phyloP scores from a whole-genome alignment of 2,329 filamentous ascomycete species.

The Cercospora berteroae region DNA sequence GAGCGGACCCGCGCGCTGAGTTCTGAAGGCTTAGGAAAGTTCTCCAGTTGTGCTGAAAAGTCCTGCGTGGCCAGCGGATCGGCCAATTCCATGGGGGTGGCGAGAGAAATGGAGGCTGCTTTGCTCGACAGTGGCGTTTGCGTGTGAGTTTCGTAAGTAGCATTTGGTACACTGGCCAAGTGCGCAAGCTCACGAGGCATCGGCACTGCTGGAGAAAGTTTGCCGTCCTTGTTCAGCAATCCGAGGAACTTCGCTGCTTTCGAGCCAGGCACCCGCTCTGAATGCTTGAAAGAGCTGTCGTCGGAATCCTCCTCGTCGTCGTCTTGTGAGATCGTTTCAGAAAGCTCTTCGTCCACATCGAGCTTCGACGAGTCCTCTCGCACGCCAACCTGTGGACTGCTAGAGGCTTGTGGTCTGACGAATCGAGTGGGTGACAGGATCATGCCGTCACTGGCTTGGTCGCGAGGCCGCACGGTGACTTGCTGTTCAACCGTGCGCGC shows the following conservation, averaged over 20 bases:
- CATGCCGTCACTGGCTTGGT: background rate
- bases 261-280: constrained; percentile 22
- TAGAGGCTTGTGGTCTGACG: background rate
- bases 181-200: constrained; percentile 1
- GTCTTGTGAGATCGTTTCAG: background rate
- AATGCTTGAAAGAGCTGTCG: constrained; percentile 1
- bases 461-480: background rate
- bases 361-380: background rate
- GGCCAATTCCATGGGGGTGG: constrained; percentile 1
- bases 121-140: background rate
- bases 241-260: constrained; percentile 34
- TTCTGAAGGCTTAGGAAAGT: constrained; percentile 20
- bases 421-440: background rate
- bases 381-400: background rate
- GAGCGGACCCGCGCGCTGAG: background rate
- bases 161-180: background rate
- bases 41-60: constrained; percentile 23
- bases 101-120: background rate
- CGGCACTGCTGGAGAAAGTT: constrained; percentile 5
- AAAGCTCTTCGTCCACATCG: background rate
- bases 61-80: constrained; percentile 10
- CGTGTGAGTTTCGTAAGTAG: constrained; percentile 3
- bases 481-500: background rate
- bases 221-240: constrained; percentile 16
- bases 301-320: background rate